Conservation (phyloP, 805 yeast genomes). For the Suhomyces canberraensis region DNA sequence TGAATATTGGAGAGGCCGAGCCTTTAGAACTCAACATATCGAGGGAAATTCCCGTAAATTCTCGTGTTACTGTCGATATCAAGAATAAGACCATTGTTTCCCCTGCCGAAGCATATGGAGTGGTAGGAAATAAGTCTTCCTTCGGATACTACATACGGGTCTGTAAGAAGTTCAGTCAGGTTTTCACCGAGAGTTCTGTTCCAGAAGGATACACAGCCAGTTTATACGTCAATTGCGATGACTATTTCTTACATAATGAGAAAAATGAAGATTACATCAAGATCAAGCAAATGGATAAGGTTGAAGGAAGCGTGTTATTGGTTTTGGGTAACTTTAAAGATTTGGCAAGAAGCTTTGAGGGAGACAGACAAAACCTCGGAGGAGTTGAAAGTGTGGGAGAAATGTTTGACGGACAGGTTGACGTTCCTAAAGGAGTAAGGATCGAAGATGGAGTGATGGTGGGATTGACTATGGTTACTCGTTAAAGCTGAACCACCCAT, state of each 20-base stretch:
- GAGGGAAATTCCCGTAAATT: constrained; percentile 66
- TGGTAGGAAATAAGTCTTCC: constrained; percentile 54
- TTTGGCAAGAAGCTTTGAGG: constrained; percentile 48
- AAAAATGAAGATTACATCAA: constrained; percentile 11
- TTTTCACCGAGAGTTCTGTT: constrained; percentile 68
- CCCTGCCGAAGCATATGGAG: constrained; percentile 67
- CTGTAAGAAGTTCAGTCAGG: constrained; percentile 54
- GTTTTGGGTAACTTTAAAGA: constrained; percentile 65
- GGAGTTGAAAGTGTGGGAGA: constrained; percentile 54
- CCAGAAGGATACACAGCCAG: constrained; percentile 68
- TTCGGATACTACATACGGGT: constrained; percentile 76
- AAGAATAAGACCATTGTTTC: constrained; percentile 61
- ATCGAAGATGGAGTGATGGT: constrained; percentile 72
- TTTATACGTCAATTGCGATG: constrained; percentile 64
- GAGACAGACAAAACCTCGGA: constrained; percentile 48
- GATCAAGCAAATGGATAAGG: constrained; percentile 17
- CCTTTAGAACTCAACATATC: constrained; percentile 55
- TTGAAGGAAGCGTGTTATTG: constrained; percentile 42
- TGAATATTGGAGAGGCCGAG: constrained; percentile 67
- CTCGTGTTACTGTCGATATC: constrained; percentile 76
- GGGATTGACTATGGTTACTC: constrained; percentile 40
- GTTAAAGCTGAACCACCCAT: too few species aligned
- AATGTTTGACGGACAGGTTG: constrained; percentile 64
- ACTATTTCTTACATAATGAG: constrained; percentile 43
- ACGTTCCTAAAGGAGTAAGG: constrained; percentile 53